phyloP scores from a whole-genome alignment of 371 early-diverging fungal species.

The Sporodiniella umbellata region DNA sequence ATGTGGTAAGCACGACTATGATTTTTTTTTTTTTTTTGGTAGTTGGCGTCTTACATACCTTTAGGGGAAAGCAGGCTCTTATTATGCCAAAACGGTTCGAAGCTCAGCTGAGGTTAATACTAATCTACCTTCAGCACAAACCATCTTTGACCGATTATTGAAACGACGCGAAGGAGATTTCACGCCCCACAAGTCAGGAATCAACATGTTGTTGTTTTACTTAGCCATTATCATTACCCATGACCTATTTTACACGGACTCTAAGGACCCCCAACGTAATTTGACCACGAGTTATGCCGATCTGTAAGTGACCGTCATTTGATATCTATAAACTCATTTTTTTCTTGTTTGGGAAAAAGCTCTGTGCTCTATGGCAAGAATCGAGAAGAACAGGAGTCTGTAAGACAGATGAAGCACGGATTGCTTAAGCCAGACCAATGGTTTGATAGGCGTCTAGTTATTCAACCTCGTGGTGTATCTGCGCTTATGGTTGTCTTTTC shows the following conservation, averaged over 20 bases:
- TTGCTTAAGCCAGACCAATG: slow-evolving; percentile 51
- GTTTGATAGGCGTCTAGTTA: slow-evolving; percentile 42
- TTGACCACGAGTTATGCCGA: slow-evolving; percentile 49
- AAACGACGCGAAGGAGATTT: slow-evolving; percentile 34
- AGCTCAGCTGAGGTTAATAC: slow-evolving; percentile 11
- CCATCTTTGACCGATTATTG: slow-evolving; percentile 34
- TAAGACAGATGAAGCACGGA: slow-evolving; percentile 39
- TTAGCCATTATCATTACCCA: slow-evolving; percentile 52
- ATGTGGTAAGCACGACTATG: slow-evolving; percentile 27
- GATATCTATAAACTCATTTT: too few relatives aligned
- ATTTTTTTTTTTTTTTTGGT: too few relatives aligned
- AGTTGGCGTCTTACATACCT: too few relatives aligned
- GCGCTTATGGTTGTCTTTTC: slow-evolving; percentile 46
- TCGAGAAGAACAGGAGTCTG: slow-evolving; percentile 30
- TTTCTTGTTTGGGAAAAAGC: too few relatives aligned
- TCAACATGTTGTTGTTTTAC: slow-evolving; percentile 47
- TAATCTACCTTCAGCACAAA: slow-evolving; percentile 28
- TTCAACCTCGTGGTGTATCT: slow-evolving; percentile 47
- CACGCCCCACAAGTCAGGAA: slow-evolving; percentile 26
- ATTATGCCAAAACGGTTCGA: slow-evolving; percentile 38
- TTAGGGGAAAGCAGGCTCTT: slow-evolving; percentile 41
- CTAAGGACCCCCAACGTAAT: slow-evolving; percentile 36
- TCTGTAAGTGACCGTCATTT: slow-evolving; percentile 35
- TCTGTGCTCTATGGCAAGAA: slow-evolving; percentile 46
- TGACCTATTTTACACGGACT: slow-evolving; percentile 51